Evolutionary conservation across 495 filamentous ascomycete species (phyloP), one percentile per base, ranked within the genome.

Genomic region (Penicillium robsamsonii): DNA sequence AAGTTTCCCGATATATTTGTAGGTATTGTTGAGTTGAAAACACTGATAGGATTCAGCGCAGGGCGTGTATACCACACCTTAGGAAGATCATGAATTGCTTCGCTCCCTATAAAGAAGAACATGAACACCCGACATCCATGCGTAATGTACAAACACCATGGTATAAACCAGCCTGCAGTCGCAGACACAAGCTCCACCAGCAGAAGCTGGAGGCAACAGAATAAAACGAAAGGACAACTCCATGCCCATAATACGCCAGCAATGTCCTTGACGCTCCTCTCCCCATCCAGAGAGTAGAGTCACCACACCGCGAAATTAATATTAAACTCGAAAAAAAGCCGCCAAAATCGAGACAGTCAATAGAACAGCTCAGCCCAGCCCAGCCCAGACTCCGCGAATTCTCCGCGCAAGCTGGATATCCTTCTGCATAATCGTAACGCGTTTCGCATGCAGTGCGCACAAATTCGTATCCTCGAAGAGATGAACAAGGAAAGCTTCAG

Each of bases 351-450:
- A 24, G 46, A 31, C 15, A 38, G 35, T 17, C 35, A 54, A 59
- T 47, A 13, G 47, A n/a, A 45, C 33, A 53, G 30, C 48, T 70
- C 67, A 85, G 13, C 84, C 84, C 44, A 86, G 61, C 4, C 85
- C 85, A 25, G 79, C 84, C 85, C 85, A 87, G 25, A 78, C 82
- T 1, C 85, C 85, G 27, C 92, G 81, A 77, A 96, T 95, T 63
- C 92, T 77, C 60, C 92, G 79, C 35, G 92, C 92, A 46, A 96
- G 79, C 68, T 96, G 92, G 43, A 96, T 92, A 71, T 96, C 92
- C 71, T 94, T 95, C 68, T 96, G 91, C 92, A 96, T 96, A 61
- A 97, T 96, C 2, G 93, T 97, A 7, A 97, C 92, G 29, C 93
- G 80, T 76, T 96, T 97, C 41, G 93, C 93, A 69, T 97, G 93